Conservation (phyloP, 179 eudicot species). For the Camellia oleifera region DNA sequence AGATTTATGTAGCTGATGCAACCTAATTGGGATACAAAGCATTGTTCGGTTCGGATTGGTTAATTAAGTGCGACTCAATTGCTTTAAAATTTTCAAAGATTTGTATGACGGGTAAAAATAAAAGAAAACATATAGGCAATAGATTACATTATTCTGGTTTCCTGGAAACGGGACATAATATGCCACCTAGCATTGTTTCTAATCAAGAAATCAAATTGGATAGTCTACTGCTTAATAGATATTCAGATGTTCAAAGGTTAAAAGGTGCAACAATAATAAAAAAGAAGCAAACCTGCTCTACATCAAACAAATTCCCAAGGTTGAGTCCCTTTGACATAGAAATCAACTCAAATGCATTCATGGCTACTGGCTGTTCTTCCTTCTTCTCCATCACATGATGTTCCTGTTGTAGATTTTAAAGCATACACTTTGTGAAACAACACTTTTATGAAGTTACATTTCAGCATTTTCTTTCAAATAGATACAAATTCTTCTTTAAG, state of each 20-base stretch:
- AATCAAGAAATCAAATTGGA: not conserved
- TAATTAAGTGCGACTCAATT: not conserved
- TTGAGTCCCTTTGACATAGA: constrained; percentile 95
- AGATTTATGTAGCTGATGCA: no score
- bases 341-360: constrained; percentile 96
- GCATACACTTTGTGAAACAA: constrained; percentile 15
- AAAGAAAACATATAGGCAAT: not conserved
- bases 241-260: not conserved
- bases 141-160: not conserved
- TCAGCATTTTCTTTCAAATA: not conserved
- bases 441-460: not conserved
- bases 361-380: constrained; percentile 75
- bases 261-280: not conserved
- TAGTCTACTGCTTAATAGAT: not conserved
- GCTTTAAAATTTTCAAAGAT: not conserved
- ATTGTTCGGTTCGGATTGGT: no score
- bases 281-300: constrained; percentile 57
- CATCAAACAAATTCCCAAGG: constrained; percentile 79
- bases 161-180: not conserved
- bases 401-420: constrained; percentile 46
- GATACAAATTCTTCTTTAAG: not conserved
- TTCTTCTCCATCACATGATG: constrained; percentile 75
- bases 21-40: no score
- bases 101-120: not conserved
- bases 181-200: not conserved